These are phyloP conservation scores for Podospora tetraspora DNA, from an alignment of 495 filamentous ascomycete species.

Conservation along the genomic window DNA sequence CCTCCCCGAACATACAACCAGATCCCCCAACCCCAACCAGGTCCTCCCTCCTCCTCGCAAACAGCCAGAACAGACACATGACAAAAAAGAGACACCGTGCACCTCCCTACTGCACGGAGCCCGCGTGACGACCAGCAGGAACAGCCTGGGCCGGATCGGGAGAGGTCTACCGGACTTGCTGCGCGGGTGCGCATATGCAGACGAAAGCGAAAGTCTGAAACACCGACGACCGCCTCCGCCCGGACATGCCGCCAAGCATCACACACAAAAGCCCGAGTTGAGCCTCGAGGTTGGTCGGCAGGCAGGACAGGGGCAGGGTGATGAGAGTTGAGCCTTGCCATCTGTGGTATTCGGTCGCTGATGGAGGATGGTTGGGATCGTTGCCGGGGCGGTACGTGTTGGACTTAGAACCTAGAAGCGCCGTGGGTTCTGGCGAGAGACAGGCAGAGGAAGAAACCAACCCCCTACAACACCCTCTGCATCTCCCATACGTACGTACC, in stretches of 20 bases:
- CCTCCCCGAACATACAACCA: too few relatives aligned
- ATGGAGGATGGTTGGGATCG: background rate
- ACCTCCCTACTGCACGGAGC: background rate
- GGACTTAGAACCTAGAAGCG: too few relatives aligned
- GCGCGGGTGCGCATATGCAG: background rate
- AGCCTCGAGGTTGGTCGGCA: background rate
- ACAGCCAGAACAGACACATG: background rate
- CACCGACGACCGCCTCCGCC: background rate
- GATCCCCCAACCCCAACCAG: background rate
- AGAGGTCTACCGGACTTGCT: background rate
- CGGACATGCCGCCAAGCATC: background rate
- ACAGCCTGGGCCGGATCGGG: background rate
- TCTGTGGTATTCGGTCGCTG: background rate
- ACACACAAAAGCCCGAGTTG: background rate
- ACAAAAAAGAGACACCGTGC: background rate
- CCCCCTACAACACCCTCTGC: too few relatives aligned
- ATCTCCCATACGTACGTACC: too few relatives aligned
- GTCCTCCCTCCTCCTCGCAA: background rate
- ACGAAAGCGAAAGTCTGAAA: background rate
- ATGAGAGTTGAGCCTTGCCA: background rate
- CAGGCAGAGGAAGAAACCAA: too few relatives aligned
- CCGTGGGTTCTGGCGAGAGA: too few relatives aligned
- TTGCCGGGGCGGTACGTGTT: background rate
- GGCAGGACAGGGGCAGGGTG: background rate
- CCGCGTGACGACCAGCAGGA: background rate